These are phyloP conservation scores for Diaporthe eres DNA, from an alignment of 2,329 filamentous ascomycete genomes.

Conservation along the genomic window DNA sequence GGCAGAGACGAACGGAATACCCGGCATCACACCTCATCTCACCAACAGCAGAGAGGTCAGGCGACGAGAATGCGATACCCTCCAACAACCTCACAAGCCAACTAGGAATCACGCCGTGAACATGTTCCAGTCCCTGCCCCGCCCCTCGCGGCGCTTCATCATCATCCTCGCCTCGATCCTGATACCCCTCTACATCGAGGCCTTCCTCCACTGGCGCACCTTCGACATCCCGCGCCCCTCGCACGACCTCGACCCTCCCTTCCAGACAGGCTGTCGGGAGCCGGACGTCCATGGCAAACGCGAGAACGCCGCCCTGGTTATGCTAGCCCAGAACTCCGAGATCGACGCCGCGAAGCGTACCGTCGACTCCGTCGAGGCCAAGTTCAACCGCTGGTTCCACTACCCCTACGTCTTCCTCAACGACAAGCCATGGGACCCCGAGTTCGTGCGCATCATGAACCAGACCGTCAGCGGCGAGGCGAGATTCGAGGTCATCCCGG, in stretches of 20 bases:
- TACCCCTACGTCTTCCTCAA: slow-evolving; percentile 64
- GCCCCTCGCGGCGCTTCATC: slow-evolving; percentile 39
- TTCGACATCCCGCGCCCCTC: slow-evolving; percentile 53
- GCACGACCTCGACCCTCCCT: slow-evolving; percentile 56
- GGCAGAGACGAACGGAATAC: background rate
- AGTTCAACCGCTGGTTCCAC: slow-evolving; percentile 63
- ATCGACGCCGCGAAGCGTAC: slow-evolving; percentile 56
- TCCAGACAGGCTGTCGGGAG: slow-evolving; percentile 56
- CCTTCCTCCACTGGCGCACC: slow-evolving; percentile 52
- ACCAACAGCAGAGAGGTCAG: slow-evolving; percentile 8
- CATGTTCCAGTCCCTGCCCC: slow-evolving; percentile 50
- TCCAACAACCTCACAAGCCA: background rate
- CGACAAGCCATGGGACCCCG: slow-evolving; percentile 57
- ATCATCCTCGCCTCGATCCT: slow-evolving; percentile 51
- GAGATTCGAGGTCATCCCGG: slow-evolving; percentile 59
- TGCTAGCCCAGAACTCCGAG: slow-evolving; percentile 62
- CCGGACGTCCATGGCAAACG: slow-evolving; percentile 51
- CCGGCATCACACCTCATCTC: background rate
- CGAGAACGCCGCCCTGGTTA: slow-evolving; percentile 61
- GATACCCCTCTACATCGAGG: slow-evolving; percentile 52
- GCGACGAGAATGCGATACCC: slow-evolving; percentile 33
- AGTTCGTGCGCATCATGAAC: slow-evolving; percentile 56
- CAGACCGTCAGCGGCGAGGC: slow-evolving; percentile 54
- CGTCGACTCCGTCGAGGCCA: slow-evolving; percentile 57
- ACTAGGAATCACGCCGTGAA: slow-evolving; percentile 50